Conservation (phyloP, 306 rosid species). For the Fagus sylvatica region DNA sequence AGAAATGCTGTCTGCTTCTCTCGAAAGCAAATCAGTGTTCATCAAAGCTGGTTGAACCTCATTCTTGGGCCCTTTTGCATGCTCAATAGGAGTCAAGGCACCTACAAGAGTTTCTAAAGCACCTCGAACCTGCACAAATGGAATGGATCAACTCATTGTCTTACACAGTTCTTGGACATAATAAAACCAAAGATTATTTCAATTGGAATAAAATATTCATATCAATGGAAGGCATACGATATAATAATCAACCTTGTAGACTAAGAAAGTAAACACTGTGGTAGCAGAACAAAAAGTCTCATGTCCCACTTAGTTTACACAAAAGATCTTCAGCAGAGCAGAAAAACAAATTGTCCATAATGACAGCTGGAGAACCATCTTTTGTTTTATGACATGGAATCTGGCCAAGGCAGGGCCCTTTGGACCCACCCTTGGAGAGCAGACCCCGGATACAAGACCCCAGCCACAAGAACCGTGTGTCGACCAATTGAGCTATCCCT, state of each 20-base stretch:
- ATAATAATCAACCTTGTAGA: constrained; percentile 1
- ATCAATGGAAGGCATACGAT: not conserved
- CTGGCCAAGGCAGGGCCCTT: too few relatives aligned
- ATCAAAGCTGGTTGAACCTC: constrained; percentile 82
- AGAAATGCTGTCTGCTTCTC: constrained; percentile 83
- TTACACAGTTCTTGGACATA: not conserved
- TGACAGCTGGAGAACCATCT: too few relatives aligned
- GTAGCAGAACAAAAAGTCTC: not conserved
- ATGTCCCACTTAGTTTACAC: not conserved
- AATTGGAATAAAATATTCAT: not conserved
- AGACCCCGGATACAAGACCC: too few relatives aligned
- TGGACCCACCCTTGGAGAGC: too few relatives aligned
- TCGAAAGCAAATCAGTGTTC: constrained; percentile 87
- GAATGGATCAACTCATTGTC: constrained; percentile 21
- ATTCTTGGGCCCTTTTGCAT: constrained; percentile 62
- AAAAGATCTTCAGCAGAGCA: not conserved
- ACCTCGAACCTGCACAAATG: constrained; percentile 73
- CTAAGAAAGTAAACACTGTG: constrained; percentile 13
- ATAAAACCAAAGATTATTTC: constrained; percentile 12
- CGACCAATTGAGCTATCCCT: too few relatives aligned
- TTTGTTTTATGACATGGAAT: too few relatives aligned
- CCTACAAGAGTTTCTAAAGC: constrained; percentile 84
- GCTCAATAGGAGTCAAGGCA: constrained; percentile 84
- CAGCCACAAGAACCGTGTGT: too few relatives aligned
- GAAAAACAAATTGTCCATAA: not conserved